Conservation (phyloP, 768 basidiomycete species). For the Termitomyces sp. region DNA sequence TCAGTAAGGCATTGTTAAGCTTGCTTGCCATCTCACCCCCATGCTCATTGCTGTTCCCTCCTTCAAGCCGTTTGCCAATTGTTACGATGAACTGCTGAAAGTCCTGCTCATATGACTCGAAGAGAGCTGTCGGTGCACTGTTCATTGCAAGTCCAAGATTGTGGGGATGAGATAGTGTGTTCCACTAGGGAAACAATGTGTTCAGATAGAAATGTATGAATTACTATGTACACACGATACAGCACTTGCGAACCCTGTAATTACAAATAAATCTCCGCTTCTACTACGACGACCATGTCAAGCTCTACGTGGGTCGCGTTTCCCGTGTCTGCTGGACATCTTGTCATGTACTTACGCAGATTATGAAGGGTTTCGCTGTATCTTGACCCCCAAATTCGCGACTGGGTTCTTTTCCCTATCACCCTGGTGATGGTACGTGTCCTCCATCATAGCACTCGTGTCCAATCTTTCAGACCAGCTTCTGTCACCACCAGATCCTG, state of each 20-base stretch:
- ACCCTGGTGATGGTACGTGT: conserved; percentile 89
- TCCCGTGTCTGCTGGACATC: neutral
- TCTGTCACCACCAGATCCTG: conserved; percentile 56
- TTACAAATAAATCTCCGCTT: neutral
- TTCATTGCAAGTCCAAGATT: conserved; percentile 52
- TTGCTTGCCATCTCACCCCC: conserved; percentile 46
- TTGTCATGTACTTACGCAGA: neutral
- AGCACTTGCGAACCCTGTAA: neutral
- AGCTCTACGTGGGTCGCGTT: conserved; percentile 38
- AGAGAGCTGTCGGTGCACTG: conserved; percentile 79
- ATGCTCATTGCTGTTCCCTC: conserved; percentile 54
- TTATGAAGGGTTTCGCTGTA: conserved; percentile 50
- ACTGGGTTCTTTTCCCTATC: conserved; percentile 94
- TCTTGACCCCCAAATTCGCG: conserved; percentile 94
- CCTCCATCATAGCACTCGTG: neutral
- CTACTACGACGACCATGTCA: conserved; percentile 31
- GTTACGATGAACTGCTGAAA: conserved; percentile 78
- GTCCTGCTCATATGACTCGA: conserved; percentile 91
- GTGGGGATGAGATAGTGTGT: conserved; percentile 9
- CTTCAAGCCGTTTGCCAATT: conserved; percentile 75
- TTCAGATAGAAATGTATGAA: neutral
- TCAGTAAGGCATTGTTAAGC: neutral
- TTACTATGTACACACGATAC: neutral
- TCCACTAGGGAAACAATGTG: conserved; percentile 27
- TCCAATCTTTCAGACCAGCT: conserved; percentile 1